Base-by-base conservation (phyloP, 106 monocot genomes). In the Apostasia ramifera region DNA sequence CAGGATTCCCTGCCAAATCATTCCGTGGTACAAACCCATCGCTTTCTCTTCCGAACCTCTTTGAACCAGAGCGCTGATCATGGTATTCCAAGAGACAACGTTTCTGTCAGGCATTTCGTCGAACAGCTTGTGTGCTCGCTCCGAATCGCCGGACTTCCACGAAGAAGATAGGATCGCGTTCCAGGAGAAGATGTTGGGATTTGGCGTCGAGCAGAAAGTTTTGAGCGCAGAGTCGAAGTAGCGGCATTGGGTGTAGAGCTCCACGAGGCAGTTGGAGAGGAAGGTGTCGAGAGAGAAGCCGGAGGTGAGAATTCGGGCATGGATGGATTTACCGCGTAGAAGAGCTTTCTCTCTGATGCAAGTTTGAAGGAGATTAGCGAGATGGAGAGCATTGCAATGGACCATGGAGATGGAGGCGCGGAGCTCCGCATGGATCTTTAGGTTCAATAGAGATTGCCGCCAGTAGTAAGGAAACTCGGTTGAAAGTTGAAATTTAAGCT, bases 21-120 rank as follows among this genome's bases (percentile, higher is more conserved):
- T 91, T 61, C 8, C 6, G 38, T 56, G 70, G 65, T 88, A 91
- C 71, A 85, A 53, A n/a, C 73, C 72, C 70, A 95, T 57, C 1
- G 81, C 88, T 6, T 81, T 66, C 14, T 61, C 52, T 45, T 82
- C 78, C 4, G 0, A 41, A 41, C 88, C 78, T 3, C 58, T 55
- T 66, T 71, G 69, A 37, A 77, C 60, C 51, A 79, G 45, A 2
- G 71, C 70, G 12, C 79, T 54, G 43, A 95, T 91, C 55, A 88
- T 71, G 42, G 88, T 91, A 81, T 91, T 95, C 86, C 84, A 95
- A 1, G 91, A 95, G 45, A 95, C 91, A 2, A 79, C 88, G 54
- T 86, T 89, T 67, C 74, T 88, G 8, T 82, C 78, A 12, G 91
- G 91, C 86, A 95, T 86, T 88, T 64, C 55, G 0, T 74, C 81